Evolutionary conservation across 2,329 filamentous ascomycete genomes (phyloP).

Genomic region (Pseudogymnoascus sp.): DNA sequence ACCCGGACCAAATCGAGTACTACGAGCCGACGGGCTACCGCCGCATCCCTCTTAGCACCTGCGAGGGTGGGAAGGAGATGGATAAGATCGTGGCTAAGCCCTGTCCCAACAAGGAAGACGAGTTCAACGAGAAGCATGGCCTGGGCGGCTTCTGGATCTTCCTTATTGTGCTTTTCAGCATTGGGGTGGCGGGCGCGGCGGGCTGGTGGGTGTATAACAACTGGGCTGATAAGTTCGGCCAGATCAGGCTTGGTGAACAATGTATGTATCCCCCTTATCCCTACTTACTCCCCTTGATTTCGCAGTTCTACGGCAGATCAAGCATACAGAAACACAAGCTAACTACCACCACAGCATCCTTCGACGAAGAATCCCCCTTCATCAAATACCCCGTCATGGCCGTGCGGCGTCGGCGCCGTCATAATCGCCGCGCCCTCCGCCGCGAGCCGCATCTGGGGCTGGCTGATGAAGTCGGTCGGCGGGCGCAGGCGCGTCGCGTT

Average conservation of each 20-base stretch:
- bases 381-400: conserved; percentile 77
- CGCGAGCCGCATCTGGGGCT: conserved; percentile 65
- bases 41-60: conserved; percentile 83
- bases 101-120: conserved; percentile 75
- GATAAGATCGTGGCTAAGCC: conserved; percentile 60
- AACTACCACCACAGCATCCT: conserved; percentile 28
- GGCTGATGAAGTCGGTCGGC: conserved; percentile 44
- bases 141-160: conserved; percentile 71
- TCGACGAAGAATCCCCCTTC: conserved; percentile 69
- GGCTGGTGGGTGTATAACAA: conserved; percentile 82
- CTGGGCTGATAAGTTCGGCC: conserved; percentile 86
- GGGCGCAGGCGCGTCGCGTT: conserved; percentile 49
- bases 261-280: conserved; percentile 23
- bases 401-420: conserved; percentile 54
- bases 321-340: conserved; percentile 12
- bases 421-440: conserved; percentile 63
- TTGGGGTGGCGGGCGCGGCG: conserved; percentile 61
- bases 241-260: conserved; percentile 79
- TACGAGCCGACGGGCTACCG: conserved; percentile 84
- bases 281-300: not conserved
- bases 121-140: conserved; percentile 69
- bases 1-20: conserved; percentile 70
- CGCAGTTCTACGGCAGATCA: not conserved
- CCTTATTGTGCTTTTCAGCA: conserved; percentile 73
- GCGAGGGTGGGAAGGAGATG: conserved; percentile 65